Conservation (phyloP, 2,329 filamentous ascomycete genomes). For the Pseudogymnoascus destructans region DNA sequence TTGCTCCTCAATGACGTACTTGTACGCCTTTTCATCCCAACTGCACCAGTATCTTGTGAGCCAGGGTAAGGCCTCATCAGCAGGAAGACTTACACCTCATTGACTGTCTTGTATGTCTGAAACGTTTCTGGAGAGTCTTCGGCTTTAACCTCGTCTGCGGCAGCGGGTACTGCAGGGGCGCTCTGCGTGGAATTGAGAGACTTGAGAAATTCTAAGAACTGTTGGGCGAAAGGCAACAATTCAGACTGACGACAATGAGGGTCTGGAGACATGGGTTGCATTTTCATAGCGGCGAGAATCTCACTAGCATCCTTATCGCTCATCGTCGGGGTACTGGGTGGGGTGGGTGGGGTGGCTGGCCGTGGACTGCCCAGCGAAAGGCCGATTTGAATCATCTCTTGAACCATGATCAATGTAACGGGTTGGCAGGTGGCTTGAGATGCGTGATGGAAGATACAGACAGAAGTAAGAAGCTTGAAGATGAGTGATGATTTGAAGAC, state of each 20-base stretch:
- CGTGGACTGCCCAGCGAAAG: neutral
- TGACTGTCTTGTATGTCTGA: conserved; percentile 11
- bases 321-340: conserved; percentile 12
- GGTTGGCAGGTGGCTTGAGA: conserved; percentile 8
- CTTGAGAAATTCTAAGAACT: conserved; percentile 13
- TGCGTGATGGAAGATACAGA: conserved; percentile 1
- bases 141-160: neutral
- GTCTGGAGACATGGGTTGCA: neutral
- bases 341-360: neutral
- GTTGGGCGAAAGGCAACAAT: conserved; percentile 3
- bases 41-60: conserved; percentile 14
- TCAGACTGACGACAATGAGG: neutral
- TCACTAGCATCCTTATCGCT: neutral
- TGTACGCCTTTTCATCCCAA: conserved; percentile 13
- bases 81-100: conserved; percentile 16
- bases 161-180: conserved; percentile 6
- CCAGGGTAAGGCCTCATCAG: neutral
- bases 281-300: neutral
- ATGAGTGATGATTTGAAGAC: conserved; percentile 4
- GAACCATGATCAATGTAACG: conserved; percentile 12
- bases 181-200: conserved; percentile 12
- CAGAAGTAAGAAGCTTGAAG: conserved; percentile 8
- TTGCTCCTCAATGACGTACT: conserved; percentile 10
- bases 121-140: neutral
- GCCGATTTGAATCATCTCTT: conserved; percentile 14